These are phyloP conservation scores for Mycena leptocephala DNA, from an alignment of 768 basidiomycete species.

Conservation along the genomic window DNA sequence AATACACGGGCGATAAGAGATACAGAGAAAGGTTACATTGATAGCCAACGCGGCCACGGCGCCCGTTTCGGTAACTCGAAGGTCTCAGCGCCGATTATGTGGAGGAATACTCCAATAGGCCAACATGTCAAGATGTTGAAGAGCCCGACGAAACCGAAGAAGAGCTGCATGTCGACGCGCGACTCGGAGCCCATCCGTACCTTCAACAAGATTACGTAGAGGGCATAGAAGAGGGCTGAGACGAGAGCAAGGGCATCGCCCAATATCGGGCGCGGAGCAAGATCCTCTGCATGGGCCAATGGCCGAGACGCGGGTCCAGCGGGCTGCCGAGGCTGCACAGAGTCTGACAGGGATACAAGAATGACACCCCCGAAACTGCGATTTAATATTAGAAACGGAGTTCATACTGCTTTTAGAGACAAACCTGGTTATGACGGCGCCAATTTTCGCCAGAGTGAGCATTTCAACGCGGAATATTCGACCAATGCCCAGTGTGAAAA, in stretches of 20 bases:
- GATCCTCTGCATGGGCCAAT: slow-evolving; percentile 29
- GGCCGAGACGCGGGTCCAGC: slow-evolving; percentile 29
- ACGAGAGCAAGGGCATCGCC: slow-evolving; percentile 91
- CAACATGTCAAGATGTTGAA: slow-evolving; percentile 86
- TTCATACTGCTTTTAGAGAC: slow-evolving; percentile 25
- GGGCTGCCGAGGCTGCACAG: slow-evolving; percentile 50
- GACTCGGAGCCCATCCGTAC: slow-evolving; percentile 87
- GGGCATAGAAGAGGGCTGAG: slow-evolving; percentile 91
- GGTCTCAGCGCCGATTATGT: slow-evolving; percentile 79
- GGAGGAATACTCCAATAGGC: slow-evolving; percentile 86
- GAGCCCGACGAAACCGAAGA: slow-evolving; percentile 95
- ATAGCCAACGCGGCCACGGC: slow-evolving; percentile 64
- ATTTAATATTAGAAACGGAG: slow-evolving; percentile 8
- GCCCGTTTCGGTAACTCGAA: slow-evolving; percentile 78
- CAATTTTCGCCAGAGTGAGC: slow-evolving; percentile 79
- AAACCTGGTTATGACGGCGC: slow-evolving; percentile 87
- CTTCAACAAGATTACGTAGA: slow-evolving; percentile 93
- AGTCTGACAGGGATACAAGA: slow-evolving; percentile 93
- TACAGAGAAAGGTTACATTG: slow-evolving; percentile 61
- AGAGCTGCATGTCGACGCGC: slow-evolving; percentile 92
- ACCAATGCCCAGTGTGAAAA: slow-evolving; percentile 93
- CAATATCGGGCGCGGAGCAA: slow-evolving; percentile 61
- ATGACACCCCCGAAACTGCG: slow-evolving; percentile 86
- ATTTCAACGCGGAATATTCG: slow-evolving; percentile 87
- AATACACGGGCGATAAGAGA: slow-evolving; percentile 31